Evolutionary conservation across 306 rosid species (phyloP).

Genomic region (Abrus precatorius): DNA sequence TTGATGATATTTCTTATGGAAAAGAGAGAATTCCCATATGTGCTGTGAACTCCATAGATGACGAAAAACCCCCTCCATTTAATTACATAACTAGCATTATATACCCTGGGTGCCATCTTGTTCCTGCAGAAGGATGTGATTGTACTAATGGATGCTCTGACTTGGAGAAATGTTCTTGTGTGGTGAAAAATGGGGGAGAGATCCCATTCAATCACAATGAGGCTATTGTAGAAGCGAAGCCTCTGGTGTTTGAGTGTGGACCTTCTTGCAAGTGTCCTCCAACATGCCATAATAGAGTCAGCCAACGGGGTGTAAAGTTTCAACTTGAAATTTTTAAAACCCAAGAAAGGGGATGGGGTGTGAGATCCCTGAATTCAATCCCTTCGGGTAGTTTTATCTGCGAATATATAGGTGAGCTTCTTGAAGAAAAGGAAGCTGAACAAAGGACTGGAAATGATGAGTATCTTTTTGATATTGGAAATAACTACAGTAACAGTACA

Average conservation of each 20-base stretch:
- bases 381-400: conserved; percentile 95
- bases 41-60: conserved; percentile 83
- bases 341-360: conserved; percentile 89
- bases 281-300: conserved; percentile 82
- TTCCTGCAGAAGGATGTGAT: conserved; percentile 69
- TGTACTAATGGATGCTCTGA: conserved; percentile 84
- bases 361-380: conserved; percentile 87
- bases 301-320: conserved; percentile 81
- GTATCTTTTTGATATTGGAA: conserved; percentile 92
- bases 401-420: conserved; percentile 92
- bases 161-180: conserved; percentile 74
- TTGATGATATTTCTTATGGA: conserved; percentile 85
- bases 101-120: conserved; percentile 67
- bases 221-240: conserved; percentile 86
- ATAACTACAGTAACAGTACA: conserved; percentile 59
- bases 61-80: conserved; percentile 82
- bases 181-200: conserved; percentile 80
- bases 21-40: conserved; percentile 77
- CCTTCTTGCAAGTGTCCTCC: conserved; percentile 82
- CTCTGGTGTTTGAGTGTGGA: conserved; percentile 93
- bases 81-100: conserved; percentile 75
- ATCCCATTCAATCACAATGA: conserved; percentile 84
- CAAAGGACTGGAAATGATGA: conserved; percentile 85
- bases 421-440: conserved; percentile 89
- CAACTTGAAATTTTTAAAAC: conserved; percentile 94